Percentiles rank a stretch among this genome's conserved stretches.
Evolutionary conservation across 2,329 filamentous ascomycete species (phyloP).

Genomic region (Ophiosphaerella korrae): DNA sequence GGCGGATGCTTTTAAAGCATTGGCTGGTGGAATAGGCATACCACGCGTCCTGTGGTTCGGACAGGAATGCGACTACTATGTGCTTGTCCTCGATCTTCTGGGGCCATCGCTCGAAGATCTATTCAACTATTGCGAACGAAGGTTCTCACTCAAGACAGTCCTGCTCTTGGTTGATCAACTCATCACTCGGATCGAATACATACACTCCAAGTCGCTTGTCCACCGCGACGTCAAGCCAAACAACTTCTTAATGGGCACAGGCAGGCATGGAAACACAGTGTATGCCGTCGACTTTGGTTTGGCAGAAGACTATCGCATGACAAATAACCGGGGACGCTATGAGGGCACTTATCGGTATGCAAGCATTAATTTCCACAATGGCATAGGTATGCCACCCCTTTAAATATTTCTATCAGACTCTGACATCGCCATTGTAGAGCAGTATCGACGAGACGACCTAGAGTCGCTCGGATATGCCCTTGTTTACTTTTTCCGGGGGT

Average conservation of each 20-base stretch:
- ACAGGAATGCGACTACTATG: conserved; percentile 99
- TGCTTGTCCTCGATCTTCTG: conserved; percentile 97
- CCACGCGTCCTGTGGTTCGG: conserved; percentile 99
- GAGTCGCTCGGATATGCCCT: too few species aligned
- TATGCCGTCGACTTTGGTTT: conserved; percentile 99
- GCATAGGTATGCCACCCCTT: conserved; percentile 68
- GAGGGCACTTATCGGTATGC: conserved; percentile 98
- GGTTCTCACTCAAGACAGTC: conserved; percentile 98
- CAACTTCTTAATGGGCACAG: conserved; percentile 99
- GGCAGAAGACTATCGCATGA: conserved; percentile 99
- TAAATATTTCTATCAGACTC: too few species aligned
- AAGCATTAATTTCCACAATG: conserved; percentile 97
- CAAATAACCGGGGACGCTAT: too few species aligned
- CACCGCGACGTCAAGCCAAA: conserved; percentile 99
- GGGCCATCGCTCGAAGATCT: conserved; percentile 95
- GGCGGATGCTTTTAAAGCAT: conserved; percentile 85
- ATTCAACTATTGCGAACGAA: conserved; percentile 99
- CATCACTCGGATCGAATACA: conserved; percentile 99
- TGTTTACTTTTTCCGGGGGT: too few species aligned
- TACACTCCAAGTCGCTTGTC: conserved; percentile 99
- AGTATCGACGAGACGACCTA: too few species aligned
- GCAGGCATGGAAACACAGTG: conserved; percentile 98
- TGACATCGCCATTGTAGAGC: too few species aligned
- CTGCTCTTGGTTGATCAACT: conserved; percentile 95
- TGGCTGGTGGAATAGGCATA: conserved; percentile 95